phyloP scores from a whole-genome alignment of 257 asterid genomes.

The Verbascum thapsus region DNA sequence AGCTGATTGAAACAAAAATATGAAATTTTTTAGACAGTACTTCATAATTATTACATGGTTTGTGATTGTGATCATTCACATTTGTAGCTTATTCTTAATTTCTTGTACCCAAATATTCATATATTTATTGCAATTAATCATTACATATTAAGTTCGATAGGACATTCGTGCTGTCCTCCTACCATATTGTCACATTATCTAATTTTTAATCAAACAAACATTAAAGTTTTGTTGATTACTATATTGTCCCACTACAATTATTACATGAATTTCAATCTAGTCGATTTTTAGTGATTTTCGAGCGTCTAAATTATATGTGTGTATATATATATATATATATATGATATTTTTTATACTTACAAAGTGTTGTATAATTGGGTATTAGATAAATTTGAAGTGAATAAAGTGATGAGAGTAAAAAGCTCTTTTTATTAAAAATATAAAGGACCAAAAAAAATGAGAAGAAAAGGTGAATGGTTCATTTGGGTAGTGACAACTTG shows the following conservation, averaged over 20 bases:
- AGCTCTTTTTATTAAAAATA: constrained; percentile 3
- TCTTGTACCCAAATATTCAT: not conserved
- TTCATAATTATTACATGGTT: not conserved
- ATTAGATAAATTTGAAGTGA: not conserved
- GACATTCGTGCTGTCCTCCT: not conserved
- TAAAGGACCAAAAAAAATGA: not conserved
- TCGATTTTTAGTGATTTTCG: too few relatives aligned
- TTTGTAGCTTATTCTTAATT: not conserved
- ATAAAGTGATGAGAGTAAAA: not conserved
- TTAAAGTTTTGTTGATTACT: not conserved
- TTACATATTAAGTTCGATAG: not conserved
- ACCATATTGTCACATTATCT: too few relatives aligned
- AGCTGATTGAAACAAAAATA: not conserved
- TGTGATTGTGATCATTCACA: not conserved
- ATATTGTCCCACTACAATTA: constrained; percentile 12
- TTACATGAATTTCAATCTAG: too few relatives aligned
- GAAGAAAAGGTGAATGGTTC: constrained; percentile 1
- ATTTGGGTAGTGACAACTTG: not conserved
- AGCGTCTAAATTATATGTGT: too few relatives aligned
- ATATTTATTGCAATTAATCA: not conserved
- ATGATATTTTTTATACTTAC: too few relatives aligned
- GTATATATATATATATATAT: not conserved
- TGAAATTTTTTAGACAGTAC: not conserved
- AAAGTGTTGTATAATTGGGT: too few relatives aligned
- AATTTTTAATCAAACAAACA: too few relatives aligned